Evolutionary conservation across 108 stramenopile genomes (phyloP).

Genomic region (Pseudonitzschia pungens): DNA sequence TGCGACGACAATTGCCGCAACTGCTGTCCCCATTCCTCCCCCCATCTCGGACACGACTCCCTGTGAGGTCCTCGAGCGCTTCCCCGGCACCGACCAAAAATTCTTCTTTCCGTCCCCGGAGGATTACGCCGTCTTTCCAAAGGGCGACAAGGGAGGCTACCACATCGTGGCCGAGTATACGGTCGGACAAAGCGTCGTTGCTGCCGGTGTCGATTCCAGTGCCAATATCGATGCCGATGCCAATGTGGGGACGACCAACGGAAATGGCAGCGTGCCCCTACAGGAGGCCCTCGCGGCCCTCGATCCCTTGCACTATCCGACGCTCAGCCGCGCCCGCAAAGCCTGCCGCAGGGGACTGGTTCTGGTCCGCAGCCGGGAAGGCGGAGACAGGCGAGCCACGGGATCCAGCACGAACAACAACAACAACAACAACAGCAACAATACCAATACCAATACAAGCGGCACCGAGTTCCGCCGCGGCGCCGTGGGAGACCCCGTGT

Average conservation of each 20-base stretch:
- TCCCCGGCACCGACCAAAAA: neutral
- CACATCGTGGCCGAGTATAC: conserved; percentile 8
- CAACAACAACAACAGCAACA: neutral
- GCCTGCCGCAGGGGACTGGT: conserved; percentile 59
- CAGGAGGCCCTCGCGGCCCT: conserved; percentile 62
- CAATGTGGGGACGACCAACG: neutral
- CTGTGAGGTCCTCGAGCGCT: neutral
- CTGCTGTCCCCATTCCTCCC: neutral
- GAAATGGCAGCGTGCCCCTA: conserved; percentile 34
- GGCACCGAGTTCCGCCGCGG: conserved; percentile 36
- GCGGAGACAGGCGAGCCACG: neutral
- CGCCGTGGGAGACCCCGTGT: conserved; percentile 58
- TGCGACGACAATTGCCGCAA: neutral
- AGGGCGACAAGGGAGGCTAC: conserved; percentile 6
- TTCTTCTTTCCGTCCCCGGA: conserved; percentile 9
- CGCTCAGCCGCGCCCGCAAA: conserved; percentile 61
- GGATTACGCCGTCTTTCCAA: neutral
- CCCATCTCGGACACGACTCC: conserved; percentile 9
- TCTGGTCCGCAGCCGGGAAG: conserved; percentile 21
- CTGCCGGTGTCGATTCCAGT: too few species aligned
- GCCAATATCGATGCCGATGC: too few species aligned
- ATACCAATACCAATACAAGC: neutral
- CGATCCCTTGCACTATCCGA: conserved; percentile 60
- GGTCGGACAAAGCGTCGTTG: too few species aligned
- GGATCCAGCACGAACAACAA: neutral